Conservation (phyloP, 371 early-diverging fungal species). For the Mortierella polycephala region DNA sequence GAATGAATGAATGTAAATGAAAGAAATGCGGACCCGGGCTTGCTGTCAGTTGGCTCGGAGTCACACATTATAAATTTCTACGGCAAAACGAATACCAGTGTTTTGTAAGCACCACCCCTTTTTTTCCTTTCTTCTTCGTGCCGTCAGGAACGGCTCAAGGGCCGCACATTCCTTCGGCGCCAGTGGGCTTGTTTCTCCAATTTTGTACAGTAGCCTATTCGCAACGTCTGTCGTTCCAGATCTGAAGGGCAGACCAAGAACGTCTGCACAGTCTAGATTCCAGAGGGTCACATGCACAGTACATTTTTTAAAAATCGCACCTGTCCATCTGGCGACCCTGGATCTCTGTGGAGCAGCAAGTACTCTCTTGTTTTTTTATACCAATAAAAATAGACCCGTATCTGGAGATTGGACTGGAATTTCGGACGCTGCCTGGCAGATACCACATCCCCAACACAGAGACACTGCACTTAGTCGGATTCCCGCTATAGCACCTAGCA, state of each 20-base stretch:
- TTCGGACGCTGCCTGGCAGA: conserved; percentile 9
- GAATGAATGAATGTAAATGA: no score
- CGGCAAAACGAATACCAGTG: no score
- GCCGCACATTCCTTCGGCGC: no score
- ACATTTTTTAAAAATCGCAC: conserved; percentile 10
- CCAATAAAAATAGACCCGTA: conserved; percentile 7
- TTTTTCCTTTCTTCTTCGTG: no score
- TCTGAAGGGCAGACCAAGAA: conserved; percentile 14
- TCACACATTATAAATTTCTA: no score
- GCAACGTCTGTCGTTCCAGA: conserved; percentile 8
- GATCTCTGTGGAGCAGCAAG: conserved; percentile 11
- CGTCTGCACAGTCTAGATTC: conserved; percentile 10
- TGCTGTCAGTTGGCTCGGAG: no score
- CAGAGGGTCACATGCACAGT: conserved; percentile 3
- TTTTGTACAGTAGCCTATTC: no score
- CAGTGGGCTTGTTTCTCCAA: no score
- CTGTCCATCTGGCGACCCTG: conserved; percentile 4
- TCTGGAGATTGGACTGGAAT: conserved; percentile 9
- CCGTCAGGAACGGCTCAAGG: no score
- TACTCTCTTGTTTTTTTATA: conserved; percentile 2
- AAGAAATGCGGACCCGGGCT: no score
- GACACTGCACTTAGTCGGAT: background rate
- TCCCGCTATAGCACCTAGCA: conserved; percentile 7
- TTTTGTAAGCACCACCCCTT: no score
- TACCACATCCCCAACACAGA: conserved; percentile 4